phyloP scores from a whole-genome alignment of 306 rosid species.

The Cucumis cinereus region DNA sequence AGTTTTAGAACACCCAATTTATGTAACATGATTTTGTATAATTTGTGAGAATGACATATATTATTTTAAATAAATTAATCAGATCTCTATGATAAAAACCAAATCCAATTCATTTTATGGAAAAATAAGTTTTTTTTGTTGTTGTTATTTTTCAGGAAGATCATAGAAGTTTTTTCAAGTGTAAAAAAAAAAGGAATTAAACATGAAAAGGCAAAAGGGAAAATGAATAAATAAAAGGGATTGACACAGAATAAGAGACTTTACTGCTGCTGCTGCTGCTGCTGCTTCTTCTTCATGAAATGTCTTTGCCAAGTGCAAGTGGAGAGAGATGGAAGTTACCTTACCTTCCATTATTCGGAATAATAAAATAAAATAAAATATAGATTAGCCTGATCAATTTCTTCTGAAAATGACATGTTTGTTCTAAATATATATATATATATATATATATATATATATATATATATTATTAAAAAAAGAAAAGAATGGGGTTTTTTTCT shows the following conservation, averaged over 20 bases:
- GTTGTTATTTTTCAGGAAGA: background rate
- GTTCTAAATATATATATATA: background rate
- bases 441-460: too few relatives aligned
- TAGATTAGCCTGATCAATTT: background rate
- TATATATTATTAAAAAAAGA: too few relatives aligned
- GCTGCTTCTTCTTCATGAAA: slow-evolving; percentile 21
- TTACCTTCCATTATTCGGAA: background rate
- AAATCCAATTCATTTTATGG: background rate
- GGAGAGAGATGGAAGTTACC: slow-evolving; percentile 24
- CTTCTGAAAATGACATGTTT: background rate
- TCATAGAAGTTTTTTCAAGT: background rate
- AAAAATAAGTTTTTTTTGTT: background rate
- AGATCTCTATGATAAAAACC: background rate
- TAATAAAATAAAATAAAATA: background rate
- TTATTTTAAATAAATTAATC: too few relatives aligned
- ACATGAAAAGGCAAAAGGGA: slow-evolving; percentile 5
- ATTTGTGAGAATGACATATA: background rate
- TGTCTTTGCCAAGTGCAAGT: slow-evolving; percentile 32
- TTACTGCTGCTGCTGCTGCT: slow-evolving; percentile 10
- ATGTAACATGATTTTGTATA: background rate
- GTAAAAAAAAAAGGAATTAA: background rate
- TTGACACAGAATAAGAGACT: slow-evolving; percentile 18
- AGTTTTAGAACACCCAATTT: too few relatives aligned
- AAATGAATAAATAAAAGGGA: background rate
- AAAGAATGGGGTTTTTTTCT: background rate